Evolutionary conservation across 2,329 filamentous ascomycete genomes (phyloP).

Genomic region (Microcera coccophila): DNA sequence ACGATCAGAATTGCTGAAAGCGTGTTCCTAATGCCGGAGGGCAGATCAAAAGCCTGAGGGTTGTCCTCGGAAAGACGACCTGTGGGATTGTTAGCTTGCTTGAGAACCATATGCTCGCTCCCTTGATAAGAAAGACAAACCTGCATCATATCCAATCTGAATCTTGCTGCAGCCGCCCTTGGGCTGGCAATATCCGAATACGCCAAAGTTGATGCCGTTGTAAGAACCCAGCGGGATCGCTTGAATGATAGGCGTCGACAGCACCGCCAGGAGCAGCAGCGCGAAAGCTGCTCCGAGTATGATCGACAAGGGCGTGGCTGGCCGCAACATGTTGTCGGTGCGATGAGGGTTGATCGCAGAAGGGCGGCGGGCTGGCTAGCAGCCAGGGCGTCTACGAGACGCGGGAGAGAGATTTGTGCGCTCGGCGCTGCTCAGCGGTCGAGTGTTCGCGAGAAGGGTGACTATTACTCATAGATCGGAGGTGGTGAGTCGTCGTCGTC

Average conservation of each 20-base stretch:
- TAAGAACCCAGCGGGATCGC: conserved; percentile 78
- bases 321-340: conserved; percentile 69
- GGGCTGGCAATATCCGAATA: conserved; percentile 80
- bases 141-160: conserved; percentile 79
- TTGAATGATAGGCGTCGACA: conserved; percentile 89
- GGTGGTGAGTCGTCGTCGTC: background rate
- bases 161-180: conserved; percentile 62
- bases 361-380: conserved; percentile 10
- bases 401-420: conserved; percentile 9
- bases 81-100: conserved; percentile 6
- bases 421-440: conserved; percentile 3
- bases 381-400: conserved; percentile 23
- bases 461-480: conserved; percentile 1
- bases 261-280: conserved; percentile 76
- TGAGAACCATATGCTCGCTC: background rate
- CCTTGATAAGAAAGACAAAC: conserved; percentile 49
- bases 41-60: conserved; percentile 52
- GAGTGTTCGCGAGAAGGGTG: background rate
- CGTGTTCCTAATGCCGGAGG: conserved; percentile 49
- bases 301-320: conserved; percentile 85
- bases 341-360: conserved; percentile 17
- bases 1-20: conserved; percentile 89
- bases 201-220: conserved; percentile 76
- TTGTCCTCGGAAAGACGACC: conserved; percentile 27
- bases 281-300: conserved; percentile 82